Conservation (phyloP, 169 alveolate genomes). For the Theileria orientalis region DNA sequence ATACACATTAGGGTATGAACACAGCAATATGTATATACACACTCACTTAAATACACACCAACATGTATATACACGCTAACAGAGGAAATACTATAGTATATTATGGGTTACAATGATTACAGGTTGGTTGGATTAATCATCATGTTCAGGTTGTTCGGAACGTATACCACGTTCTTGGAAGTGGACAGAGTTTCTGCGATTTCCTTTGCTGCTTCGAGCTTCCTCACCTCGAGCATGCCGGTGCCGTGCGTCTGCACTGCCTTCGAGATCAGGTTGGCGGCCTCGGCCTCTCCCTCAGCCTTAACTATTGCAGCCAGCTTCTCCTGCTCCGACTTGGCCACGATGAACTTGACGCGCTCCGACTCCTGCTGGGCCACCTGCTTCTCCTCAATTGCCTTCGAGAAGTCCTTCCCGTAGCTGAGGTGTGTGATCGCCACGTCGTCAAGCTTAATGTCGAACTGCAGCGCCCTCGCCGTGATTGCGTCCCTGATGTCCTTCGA, state of each 20-base stretch:
- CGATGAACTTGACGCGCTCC: slow-evolving; percentile 94
- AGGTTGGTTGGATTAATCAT: slow-evolving; percentile 57
- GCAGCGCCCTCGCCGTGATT: slow-evolving; percentile 90
- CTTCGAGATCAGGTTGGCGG: slow-evolving; percentile 93
- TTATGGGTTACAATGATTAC: slow-evolving; percentile 5
- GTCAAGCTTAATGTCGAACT: slow-evolving; percentile 91
- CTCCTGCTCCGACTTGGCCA: slow-evolving; percentile 93
- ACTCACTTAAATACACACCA: not conserved
- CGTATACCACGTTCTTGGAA: slow-evolving; percentile 89
- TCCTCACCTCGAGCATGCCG: slow-evolving; percentile 92
- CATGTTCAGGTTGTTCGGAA: slow-evolving; percentile 72
- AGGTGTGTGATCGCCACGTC: slow-evolving; percentile 96
- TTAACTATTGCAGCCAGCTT: slow-evolving; percentile 92
- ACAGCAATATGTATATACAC: not conserved
- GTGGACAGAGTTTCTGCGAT: slow-evolving; percentile 91
- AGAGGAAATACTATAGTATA: not conserved
- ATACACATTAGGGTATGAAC: not conserved
- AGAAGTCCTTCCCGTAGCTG: slow-evolving; percentile 94
- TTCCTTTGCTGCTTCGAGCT: slow-evolving; percentile 95
- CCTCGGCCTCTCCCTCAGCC: slow-evolving; percentile 97
- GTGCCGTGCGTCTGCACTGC: slow-evolving; percentile 93
- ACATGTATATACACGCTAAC: no score
- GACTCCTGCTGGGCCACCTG: slow-evolving; percentile 98
- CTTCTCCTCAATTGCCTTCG: slow-evolving; percentile 96
- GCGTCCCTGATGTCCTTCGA: slow-evolving; percentile 89